Conservation (phyloP, 352 stramenopile species). For the Phytopythium cucurbitacearum region DNA sequence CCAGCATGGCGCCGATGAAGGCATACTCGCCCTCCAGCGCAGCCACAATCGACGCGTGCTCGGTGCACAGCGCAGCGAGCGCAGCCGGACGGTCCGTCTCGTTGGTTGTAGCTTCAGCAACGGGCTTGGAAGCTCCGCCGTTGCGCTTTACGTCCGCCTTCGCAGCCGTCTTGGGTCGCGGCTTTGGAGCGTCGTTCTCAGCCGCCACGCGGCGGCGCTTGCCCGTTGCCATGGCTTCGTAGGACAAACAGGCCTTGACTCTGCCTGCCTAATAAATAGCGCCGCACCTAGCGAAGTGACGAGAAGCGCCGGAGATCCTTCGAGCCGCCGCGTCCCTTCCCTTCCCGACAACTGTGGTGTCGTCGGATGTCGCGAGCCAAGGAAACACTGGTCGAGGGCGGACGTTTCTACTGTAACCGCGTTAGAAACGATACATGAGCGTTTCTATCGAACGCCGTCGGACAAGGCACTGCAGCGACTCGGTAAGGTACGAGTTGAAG, state of each 20-base stretch:
- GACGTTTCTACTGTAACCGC: neutral
- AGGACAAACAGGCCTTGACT: neutral
- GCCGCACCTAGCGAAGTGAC: too few species aligned
- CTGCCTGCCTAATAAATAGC: too few species aligned
- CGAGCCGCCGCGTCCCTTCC: neutral
- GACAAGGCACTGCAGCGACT: too few species aligned
- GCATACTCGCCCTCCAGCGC: constrained; percentile 32
- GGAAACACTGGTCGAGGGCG: constrained; percentile 1
- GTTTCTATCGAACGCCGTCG: neutral
- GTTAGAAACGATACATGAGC: neutral
- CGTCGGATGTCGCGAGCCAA: neutral
- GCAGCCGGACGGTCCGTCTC: neutral
- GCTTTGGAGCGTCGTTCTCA: neutral
- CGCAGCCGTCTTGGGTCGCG: neutral
- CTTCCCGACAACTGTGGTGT: too few species aligned
- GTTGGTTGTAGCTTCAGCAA: neutral
- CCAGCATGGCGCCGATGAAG: constrained; percentile 63
- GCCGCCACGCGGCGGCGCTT: constrained; percentile 29
- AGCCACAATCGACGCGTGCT: constrained; percentile 21
- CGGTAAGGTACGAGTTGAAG: too few species aligned
- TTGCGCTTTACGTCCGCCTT: neutral
- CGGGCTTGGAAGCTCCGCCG: neutral
- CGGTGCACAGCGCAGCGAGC: constrained; percentile 13
- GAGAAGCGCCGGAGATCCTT: neutral
- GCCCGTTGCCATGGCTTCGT: constrained; percentile 23